These are phyloP conservation scores for Curvularia spicifera DNA, from an alignment of 2,329 filamentous ascomycete species.

Conservation along the genomic window DNA sequence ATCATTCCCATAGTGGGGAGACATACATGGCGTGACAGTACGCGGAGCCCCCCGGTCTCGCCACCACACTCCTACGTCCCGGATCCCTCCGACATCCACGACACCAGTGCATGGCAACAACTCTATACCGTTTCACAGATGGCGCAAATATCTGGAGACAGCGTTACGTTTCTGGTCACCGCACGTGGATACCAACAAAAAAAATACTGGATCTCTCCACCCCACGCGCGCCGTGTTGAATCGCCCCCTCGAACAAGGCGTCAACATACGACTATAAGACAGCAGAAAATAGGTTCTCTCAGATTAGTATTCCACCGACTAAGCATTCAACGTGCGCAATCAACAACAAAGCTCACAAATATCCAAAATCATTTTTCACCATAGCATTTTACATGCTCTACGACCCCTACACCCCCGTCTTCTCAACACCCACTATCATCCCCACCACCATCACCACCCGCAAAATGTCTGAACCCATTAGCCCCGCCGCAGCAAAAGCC, in stretches of 20 bases:
- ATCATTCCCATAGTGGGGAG: slow-evolving; percentile 9
- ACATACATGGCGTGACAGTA: slow-evolving; percentile 13
- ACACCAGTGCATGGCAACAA: neutral
- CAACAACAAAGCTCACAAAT: neutral
- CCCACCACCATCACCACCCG: neutral
- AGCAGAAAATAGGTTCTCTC: neutral
- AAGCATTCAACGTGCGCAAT: neutral
- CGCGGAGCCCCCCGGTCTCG: slow-evolving; percentile 11
- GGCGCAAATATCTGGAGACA: neutral
- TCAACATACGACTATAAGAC: slow-evolving; percentile 1
- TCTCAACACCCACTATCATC: neutral
- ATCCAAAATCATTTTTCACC: neutral
- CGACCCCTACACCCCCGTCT: neutral
- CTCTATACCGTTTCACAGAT: neutral
- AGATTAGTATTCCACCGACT: neutral
- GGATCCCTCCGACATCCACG: neutral
- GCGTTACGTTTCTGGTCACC: no score
- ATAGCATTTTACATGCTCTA: neutral
- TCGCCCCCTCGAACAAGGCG: neutral
- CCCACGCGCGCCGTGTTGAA: neutral
- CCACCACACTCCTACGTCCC: slow-evolving; percentile 2
- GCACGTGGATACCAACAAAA: neutral
- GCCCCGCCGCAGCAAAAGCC: neutral
- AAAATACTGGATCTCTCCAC: slow-evolving; percentile 1
- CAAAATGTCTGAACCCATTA: slow-evolving; percentile 7